A percentile compares a stretch with the other conserved stretches of the same genome.
Conservation (phyloP, 2,329 filamentous ascomycete genomes). For the Orbilia blumenaviensis region DNA sequence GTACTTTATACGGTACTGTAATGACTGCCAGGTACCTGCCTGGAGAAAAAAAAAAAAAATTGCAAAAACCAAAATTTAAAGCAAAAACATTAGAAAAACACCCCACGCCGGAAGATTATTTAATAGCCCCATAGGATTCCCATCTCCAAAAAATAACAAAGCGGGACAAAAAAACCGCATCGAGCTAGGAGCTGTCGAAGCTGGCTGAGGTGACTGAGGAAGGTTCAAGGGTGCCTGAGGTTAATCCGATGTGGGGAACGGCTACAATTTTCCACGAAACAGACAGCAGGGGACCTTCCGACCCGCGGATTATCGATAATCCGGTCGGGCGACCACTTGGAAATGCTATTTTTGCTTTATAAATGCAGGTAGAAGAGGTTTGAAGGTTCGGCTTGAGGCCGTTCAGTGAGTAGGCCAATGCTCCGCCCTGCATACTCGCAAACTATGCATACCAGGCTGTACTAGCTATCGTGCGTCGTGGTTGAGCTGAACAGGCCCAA, state of each 20-base stretch:
- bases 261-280: slow-evolving; percentile 54
- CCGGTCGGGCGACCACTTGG: slow-evolving; percentile 12
- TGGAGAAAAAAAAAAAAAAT: no score
- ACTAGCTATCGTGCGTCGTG: no score
- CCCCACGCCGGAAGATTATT: slow-evolving; percentile 43
- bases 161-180: slow-evolving; percentile 36
- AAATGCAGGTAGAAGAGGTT: neutral
- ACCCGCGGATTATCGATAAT: slow-evolving; percentile 48
- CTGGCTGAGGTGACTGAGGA: neutral
- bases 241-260: slow-evolving; percentile 54
- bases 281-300: slow-evolving; percentile 43
- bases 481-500: no score
- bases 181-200: neutral
- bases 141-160: neutral
- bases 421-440: no score
- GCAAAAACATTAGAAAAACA: neutral
- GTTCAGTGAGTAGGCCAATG: neutral
- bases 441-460: no score
- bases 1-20: no score
- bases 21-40: no score
- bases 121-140: slow-evolving; percentile 12
- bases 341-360: neutral
- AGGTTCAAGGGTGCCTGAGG: slow-evolving; percentile 15
- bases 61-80: no score
- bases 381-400: neutral